Evolutionary conservation across 805 yeast genomes (phyloP).

Genomic region (Sugiyamaella lignohabitans): DNA sequence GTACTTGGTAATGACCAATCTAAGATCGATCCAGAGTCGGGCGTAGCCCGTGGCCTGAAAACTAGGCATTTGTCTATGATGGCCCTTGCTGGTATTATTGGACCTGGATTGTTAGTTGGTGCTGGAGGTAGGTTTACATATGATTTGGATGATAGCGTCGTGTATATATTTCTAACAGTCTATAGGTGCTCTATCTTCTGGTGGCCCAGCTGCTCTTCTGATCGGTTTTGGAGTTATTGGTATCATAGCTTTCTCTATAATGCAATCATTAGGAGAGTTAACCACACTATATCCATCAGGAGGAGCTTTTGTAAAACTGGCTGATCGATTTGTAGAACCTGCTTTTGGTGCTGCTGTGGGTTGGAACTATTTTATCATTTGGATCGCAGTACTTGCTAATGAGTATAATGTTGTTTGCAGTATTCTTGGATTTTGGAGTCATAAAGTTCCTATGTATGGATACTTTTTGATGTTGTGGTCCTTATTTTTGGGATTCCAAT

Average conservation of each 20-base stretch:
- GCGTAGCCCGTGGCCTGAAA: conserved; percentile 40
- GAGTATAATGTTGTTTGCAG: conserved; percentile 77
- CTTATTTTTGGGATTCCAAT: conserved; percentile 51
- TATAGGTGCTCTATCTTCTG: conserved; percentile 39
- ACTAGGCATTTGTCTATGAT: conserved; percentile 72
- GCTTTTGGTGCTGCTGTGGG: conserved; percentile 71
- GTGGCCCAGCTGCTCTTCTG: conserved; percentile 48
- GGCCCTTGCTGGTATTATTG: conserved; percentile 78
- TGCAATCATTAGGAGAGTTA: conserved; percentile 61
- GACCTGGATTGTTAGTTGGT: conserved; percentile 72
- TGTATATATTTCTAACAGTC: no score
- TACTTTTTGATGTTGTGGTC: conserved; percentile 60
- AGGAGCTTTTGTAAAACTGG: conserved; percentile 69
- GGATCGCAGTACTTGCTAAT: conserved; percentile 72
- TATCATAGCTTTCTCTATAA: conserved; percentile 45
- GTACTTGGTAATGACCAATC: no score
- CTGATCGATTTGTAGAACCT: conserved; percentile 69
- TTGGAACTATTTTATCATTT: conserved; percentile 72
- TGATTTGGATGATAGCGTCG: no score
- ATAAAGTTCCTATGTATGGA: conserved; percentile 62
- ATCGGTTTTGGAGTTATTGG: conserved; percentile 46
- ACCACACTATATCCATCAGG: conserved; percentile 68
- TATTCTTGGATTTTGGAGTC: conserved; percentile 75
- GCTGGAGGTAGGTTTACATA: no score
- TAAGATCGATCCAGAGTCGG: conserved; percentile 27